phyloP scores from a whole-genome alignment of 106 monocot species.

The Alisma plantagoaquatica region DNA sequence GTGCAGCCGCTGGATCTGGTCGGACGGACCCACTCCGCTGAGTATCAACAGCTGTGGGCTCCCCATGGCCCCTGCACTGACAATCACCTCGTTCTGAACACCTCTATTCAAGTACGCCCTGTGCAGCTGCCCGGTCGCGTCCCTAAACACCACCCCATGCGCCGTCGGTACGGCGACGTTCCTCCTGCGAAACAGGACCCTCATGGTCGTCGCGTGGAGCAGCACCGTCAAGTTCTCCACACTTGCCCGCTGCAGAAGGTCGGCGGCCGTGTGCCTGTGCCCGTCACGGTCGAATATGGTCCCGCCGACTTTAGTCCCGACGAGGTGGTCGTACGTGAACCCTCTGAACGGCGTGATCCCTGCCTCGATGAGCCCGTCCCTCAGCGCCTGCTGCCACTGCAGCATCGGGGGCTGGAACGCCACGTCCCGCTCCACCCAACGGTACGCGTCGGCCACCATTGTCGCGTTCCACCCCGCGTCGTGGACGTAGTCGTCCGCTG shows the following conservation, averaged over 20 bases:
- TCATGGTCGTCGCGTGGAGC: constrained; percentile 50
- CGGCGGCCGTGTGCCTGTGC: constrained; percentile 27
- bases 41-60: constrained; percentile 82
- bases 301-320: constrained; percentile 64
- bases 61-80: constrained; percentile 63
- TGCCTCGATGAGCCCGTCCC: constrained; percentile 46
- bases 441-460: constrained; percentile 42
- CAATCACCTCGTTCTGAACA: constrained; percentile 29
- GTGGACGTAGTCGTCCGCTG: constrained; percentile 24
- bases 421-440: constrained; percentile 42
- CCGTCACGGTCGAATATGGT: constrained; percentile 43
- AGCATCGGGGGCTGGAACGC: constrained; percentile 34
- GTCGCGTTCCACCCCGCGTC: constrained; percentile 35
- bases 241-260: constrained; percentile 13
- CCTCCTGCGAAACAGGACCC: no score
- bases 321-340: constrained; percentile 51
- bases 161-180: no score
- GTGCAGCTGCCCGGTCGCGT: constrained; percentile 24
- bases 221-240: constrained; percentile 22
- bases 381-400: constrained; percentile 59
- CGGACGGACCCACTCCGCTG: constrained; percentile 53
- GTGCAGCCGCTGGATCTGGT: constrained; percentile 21
- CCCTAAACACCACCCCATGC: constrained; percentile 49
- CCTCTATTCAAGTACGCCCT: constrained; percentile 40
- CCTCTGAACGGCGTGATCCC: constrained; percentile 44